Conservation (phyloP, 2,329 filamentous ascomycete species). For the Curvularia hawaiiensis region DNA sequence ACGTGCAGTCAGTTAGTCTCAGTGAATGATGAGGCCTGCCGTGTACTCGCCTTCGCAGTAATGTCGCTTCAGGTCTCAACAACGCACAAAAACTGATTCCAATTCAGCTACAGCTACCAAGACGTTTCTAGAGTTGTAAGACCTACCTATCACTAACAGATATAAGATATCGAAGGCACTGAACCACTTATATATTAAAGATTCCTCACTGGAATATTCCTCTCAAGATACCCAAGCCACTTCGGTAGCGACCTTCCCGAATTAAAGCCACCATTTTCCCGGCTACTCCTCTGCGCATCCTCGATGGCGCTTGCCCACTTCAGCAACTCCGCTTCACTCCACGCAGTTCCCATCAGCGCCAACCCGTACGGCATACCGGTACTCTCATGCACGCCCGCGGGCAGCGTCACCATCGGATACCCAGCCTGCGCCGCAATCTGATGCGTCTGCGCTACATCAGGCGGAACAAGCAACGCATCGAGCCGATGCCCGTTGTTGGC, state of each 20-base stretch:
- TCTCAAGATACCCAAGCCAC: constrained; percentile 46
- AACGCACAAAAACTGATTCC: too few species aligned
- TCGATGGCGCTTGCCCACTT: constrained; percentile 61
- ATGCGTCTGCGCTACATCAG: constrained; percentile 69
- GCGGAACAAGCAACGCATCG: constrained; percentile 69
- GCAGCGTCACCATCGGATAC: constrained; percentile 74
- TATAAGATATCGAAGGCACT: background rate
- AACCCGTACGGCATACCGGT: constrained; percentile 54
- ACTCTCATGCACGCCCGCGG: constrained; percentile 60
- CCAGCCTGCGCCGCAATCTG: constrained; percentile 77
- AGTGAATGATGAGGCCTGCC: too few species aligned
- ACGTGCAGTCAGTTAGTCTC: too few species aligned
- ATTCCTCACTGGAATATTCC: constrained; percentile 46
- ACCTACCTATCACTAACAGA: background rate
- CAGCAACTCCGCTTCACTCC: constrained; percentile 62
- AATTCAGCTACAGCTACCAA: too few species aligned
- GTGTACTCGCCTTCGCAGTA: too few species aligned
- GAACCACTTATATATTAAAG: constrained; percentile 6
- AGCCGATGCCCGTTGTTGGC: constrained; percentile 52
- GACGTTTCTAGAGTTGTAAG: background rate
- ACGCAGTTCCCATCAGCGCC: constrained; percentile 62
- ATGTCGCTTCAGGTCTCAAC: too few species aligned
- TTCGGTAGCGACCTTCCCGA: background rate
- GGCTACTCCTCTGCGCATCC: constrained; percentile 33
- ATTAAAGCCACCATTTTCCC: background rate